phyloP scores from a whole-genome alignment of 2,329 filamentous ascomycete genomes.

The Botrytis hyacinthi region DNA sequence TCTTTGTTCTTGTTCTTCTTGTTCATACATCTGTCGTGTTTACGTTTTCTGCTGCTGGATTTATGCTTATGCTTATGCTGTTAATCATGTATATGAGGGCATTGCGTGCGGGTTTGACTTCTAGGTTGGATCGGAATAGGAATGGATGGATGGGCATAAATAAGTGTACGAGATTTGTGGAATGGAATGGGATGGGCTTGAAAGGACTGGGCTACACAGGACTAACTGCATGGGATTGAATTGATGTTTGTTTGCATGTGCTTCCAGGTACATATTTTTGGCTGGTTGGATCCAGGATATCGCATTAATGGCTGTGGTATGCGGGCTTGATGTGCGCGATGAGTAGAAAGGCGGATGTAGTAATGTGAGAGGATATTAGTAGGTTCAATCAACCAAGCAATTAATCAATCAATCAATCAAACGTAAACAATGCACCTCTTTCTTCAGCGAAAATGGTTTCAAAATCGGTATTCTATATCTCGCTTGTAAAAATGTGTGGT shows the following conservation, averaged over 20 bases:
- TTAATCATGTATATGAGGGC: conserved; percentile 7
- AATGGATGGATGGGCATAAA: background rate
- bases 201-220: background rate
- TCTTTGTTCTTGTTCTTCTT: background rate
- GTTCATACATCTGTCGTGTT: conserved; percentile 6
- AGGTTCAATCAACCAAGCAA: background rate
- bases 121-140: background rate
- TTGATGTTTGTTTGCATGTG: background rate
- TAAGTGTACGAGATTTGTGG: background rate
- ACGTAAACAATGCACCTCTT: background rate
- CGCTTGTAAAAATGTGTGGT: background rate
- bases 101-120: conserved; percentile 9
- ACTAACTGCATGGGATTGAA: background rate
- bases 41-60: background rate
- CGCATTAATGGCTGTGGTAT: background rate
- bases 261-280: background rate
- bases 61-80: background rate
- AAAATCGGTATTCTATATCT: background rate
- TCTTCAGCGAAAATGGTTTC: background rate
- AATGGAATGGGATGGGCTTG: background rate
- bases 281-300: background rate
- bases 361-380: background rate
- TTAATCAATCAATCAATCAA: background rate
- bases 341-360: background rate
- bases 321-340: background rate